Percentiles rank a stretch among this genome's conserved stretches.
These are phyloP conservation scores for Rachicladosporium sp. DNA, from an alignment of 2,329 filamentous ascomycete genomes.

Conservation along the genomic window DNA sequence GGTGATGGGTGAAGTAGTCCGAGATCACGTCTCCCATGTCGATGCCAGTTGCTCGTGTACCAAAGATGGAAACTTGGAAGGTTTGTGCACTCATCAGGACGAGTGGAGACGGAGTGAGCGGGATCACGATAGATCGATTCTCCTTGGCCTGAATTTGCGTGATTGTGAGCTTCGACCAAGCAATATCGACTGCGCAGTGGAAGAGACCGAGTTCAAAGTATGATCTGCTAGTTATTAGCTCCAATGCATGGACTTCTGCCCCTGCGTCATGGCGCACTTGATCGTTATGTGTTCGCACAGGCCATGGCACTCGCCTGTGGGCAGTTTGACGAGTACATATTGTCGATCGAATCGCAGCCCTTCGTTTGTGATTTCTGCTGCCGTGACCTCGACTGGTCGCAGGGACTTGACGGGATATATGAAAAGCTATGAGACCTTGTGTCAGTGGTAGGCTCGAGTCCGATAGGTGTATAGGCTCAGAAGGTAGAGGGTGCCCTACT, in stretches of 20 bases:
- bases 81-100: slow-evolving; percentile 16
- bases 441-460: slow-evolving; percentile 1
- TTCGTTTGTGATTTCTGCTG: slow-evolving; percentile 24
- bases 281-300: slow-evolving; percentile 24
- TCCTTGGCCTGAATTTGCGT: slow-evolving; percentile 19
- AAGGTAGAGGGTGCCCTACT: slow-evolving; percentile 7
- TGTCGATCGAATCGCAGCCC: slow-evolving; percentile 23
- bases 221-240: not conserved
- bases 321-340: slow-evolving; percentile 23
- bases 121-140: slow-evolving; percentile 16
- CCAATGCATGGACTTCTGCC: too few relatives aligned
- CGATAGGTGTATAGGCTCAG: slow-evolving; percentile 1
- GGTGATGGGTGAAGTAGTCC: slow-evolving; percentile 19
- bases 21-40: slow-evolving; percentile 23
- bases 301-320: slow-evolving; percentile 16
- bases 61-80: slow-evolving; percentile 22
- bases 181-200: slow-evolving; percentile 20
- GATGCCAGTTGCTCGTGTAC: slow-evolving; percentile 21
- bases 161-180: slow-evolving; percentile 24
- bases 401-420: slow-evolving; percentile 23
- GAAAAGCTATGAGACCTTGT: slow-evolving; percentile 16
- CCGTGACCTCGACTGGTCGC: slow-evolving; percentile 20
- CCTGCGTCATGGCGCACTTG: slow-evolving; percentile 10
- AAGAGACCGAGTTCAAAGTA: slow-evolving; percentile 22
- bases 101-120: slow-evolving; percentile 21